Percentiles rank a stretch among this genome's conserved stretches.
These are phyloP conservation scores for Acidomyces sp. DNA, from an alignment of 495 filamentous ascomycete species.

Conservation along the genomic window DNA sequence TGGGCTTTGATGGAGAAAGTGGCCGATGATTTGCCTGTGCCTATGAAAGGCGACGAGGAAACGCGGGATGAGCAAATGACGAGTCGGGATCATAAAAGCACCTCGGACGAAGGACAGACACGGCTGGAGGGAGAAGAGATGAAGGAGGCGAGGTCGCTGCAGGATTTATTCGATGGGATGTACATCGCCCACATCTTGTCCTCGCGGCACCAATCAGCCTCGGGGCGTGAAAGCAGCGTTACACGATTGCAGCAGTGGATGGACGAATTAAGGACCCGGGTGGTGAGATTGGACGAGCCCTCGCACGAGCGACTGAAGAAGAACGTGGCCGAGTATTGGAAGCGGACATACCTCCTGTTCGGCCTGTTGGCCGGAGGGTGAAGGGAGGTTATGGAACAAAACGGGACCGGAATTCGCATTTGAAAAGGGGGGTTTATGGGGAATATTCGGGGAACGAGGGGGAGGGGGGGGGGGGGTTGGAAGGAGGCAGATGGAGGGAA, in stretches of 20 bases:
- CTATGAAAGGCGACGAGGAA: slow-evolving; percentile 25
- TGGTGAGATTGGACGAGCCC: slow-evolving; percentile 15
- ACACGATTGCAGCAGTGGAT: background rate
- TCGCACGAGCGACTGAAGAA: slow-evolving; percentile 18
- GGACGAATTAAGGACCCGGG: background rate
- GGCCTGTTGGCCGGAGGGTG: slow-evolving; percentile 23
- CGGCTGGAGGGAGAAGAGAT: background rate
- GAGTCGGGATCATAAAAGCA: slow-evolving; percentile 17
- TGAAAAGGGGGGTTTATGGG: too few species aligned
- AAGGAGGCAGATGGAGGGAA: too few species aligned
- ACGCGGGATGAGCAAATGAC: background rate
- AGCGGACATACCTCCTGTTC: slow-evolving; percentile 30
- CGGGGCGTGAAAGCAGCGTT: too few species aligned
- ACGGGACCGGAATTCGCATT: too few species aligned
- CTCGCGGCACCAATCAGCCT: too few species aligned
- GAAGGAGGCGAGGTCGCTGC: slow-evolving; percentile 35
- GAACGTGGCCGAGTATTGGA: slow-evolving; percentile 28
- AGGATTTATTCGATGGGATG: slow-evolving; percentile 64
- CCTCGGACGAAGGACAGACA: background rate
- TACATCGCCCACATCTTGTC: too few species aligned
- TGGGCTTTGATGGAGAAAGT: slow-evolving; percentile 41
- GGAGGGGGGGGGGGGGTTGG: too few species aligned
- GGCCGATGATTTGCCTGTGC: slow-evolving; percentile 14
- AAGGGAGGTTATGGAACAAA: too few species aligned
- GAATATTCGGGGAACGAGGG: too few species aligned